These are phyloP conservation scores for Senna tora DNA, from an alignment of 306 rosid species.

Conservation along the genomic window DNA sequence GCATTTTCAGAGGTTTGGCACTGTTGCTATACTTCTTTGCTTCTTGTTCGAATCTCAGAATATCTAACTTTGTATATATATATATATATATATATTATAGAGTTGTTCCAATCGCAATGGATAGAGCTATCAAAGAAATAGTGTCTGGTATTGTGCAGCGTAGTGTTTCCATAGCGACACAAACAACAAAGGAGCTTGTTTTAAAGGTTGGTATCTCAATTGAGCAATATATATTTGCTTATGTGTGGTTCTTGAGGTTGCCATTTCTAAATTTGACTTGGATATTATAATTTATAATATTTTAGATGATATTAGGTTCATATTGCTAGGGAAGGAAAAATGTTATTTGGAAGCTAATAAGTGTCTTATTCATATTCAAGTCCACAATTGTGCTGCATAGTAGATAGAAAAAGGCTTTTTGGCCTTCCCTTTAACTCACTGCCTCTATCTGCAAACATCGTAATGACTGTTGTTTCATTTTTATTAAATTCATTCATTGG, in stretches of 20 bases:
- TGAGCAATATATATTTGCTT: neutral
- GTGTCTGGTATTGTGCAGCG: constrained; percentile 91
- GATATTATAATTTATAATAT: constrained; percentile 1
- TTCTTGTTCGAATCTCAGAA: constrained; percentile 18
- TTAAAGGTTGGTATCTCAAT: constrained; percentile 66
- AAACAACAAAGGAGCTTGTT: constrained; percentile 97
- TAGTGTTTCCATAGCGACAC: constrained; percentile 96
- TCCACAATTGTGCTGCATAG: neutral
- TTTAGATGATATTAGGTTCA: neutral
- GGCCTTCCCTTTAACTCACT: neutral
- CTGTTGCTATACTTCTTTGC: constrained; percentile 22
- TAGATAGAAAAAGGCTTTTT: neutral
- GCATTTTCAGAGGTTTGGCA: constrained; percentile 88
- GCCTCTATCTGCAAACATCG: neutral
- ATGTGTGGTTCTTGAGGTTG: constrained; percentile 11
- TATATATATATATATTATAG: constrained; percentile 43
- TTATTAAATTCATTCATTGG: constrained; percentile 30
- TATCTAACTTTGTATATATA: constrained; percentile 18
- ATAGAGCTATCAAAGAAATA: constrained; percentile 92
- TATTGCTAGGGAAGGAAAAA: neutral
- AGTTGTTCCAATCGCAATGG: constrained; percentile 91
- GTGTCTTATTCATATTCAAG: neutral
- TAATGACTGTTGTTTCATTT: constrained; percentile 25
- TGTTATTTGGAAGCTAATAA: neutral
- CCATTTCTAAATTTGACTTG: constrained; percentile 1